phyloP scores from a whole-genome alignment of 2,329 filamentous ascomycete genomes.

The Neonectria magnoliae region DNA sequence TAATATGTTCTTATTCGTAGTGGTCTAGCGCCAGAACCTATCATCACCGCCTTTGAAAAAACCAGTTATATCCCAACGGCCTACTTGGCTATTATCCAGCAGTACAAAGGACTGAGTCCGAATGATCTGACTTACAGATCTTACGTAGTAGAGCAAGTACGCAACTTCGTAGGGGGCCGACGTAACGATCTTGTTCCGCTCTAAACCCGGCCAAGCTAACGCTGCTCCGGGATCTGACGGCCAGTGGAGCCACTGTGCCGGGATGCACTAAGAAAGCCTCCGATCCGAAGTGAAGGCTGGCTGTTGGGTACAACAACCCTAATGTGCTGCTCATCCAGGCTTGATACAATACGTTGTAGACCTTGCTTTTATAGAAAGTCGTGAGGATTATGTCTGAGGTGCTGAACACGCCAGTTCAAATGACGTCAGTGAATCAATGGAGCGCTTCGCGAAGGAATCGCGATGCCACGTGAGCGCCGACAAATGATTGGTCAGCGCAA shows the following conservation, averaged over 20 bases:
- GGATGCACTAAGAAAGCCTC: background rate
- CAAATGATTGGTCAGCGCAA: conserved; percentile 44
- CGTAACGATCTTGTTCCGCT: background rate
- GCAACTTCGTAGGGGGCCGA: background rate
- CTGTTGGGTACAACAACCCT: background rate
- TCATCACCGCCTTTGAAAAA: background rate
- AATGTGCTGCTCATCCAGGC: no score
- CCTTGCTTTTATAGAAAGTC: no score
- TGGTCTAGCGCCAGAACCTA: background rate
- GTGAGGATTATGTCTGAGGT: background rate
- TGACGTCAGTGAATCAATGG: conserved; percentile 41
- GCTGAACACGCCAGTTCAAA: conserved; percentile 8
- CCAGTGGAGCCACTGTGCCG: background rate
- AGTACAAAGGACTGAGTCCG: background rate
- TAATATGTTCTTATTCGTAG: background rate
- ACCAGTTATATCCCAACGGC: background rate
- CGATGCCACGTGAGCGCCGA: conserved; percentile 43
- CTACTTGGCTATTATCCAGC: background rate
- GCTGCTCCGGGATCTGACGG: conserved; percentile 1
- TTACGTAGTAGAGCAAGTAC: no score
- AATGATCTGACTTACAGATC: background rate
- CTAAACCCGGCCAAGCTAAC: conserved; percentile 1
- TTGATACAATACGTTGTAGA: background rate
- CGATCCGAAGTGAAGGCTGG: background rate
- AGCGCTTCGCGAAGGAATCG: conserved; percentile 32